A percentile compares a stretch with the other conserved stretches of the same genome.
Conservation (phyloP, 306 rosid genomes). For the Inga leiocalycina region DNA sequence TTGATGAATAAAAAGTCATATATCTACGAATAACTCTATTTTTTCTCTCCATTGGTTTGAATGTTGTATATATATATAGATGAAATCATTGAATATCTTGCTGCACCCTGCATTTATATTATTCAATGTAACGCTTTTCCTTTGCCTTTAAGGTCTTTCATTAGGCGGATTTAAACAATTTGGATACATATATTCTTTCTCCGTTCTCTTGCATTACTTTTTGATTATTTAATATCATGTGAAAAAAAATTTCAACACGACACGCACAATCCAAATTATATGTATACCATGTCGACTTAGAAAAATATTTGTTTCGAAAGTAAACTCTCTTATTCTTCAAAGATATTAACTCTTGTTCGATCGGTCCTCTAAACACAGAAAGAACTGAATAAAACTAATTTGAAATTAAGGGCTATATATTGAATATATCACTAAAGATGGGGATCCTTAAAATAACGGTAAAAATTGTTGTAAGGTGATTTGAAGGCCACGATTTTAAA, state of each 20-base stretch:
- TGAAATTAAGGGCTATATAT: background rate
- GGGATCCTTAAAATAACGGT: too few relatives aligned
- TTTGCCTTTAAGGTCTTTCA: background rate
- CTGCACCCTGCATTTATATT: background rate
- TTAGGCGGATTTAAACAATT: background rate
- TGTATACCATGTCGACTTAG: background rate
- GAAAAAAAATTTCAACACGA: background rate
- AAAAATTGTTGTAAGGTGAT: too few relatives aligned
- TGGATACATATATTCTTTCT: background rate
- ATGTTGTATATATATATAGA: background rate
- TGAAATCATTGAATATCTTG: background rate
- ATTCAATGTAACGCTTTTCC: background rate
- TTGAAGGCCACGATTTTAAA: too few relatives aligned
- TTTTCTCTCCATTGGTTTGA: background rate
- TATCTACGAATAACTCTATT: background rate
- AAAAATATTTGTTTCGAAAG: background rate
- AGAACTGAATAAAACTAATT: too few relatives aligned
- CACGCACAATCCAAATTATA: background rate
- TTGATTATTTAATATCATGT: background rate
- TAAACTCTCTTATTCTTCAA: background rate
- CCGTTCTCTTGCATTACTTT: background rate
- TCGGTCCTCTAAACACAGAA: background rate
- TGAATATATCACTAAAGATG: too few relatives aligned
- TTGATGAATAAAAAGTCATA: constrained; percentile 8
- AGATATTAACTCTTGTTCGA: background rate